Base-by-base conservation (phyloP, 2,329 filamentous ascomycete genomes). In the Gnomoniopsis sp. region DNA sequence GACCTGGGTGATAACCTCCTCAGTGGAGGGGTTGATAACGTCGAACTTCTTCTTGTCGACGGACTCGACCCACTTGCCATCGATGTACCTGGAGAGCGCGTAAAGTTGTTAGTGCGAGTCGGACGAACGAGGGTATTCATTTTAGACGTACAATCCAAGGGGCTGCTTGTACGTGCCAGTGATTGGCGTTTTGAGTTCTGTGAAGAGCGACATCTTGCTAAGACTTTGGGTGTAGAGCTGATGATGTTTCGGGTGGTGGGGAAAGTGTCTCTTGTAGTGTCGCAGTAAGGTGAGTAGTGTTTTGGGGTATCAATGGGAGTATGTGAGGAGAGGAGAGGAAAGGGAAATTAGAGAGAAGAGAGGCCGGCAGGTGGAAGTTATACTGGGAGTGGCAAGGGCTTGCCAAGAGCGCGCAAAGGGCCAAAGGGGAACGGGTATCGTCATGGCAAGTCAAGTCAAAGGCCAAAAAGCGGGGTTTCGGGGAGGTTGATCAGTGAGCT, bases 31-130 rank as follows among this genome's bases (percentile, higher is more conserved):
- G 84, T 96, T 96, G 82, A 95, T 88, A 74, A 92, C 89, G 77
- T 96, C 91, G 71, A 96, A 95, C 66, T 88, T 92, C 84, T 91
- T 88, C 79, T 92, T 92, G 68, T 96, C 90, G 64, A 89, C 87
- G 72, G 86, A 82, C 75, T 89, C 86, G 65, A 96, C 85, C 78
- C 88, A 97, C 77, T 97, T 89, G 75, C 93, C 93, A 84, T 95
- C 93, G 84, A 96, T 95, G 83, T 91, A 95, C 62, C 88, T 91
- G 69, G 11, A 21, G 19, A 48, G 34, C 14, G 38, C 15, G 62
- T 72, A 7, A 65, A 71, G 68, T 49, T 43, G 22, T 54, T 19
- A 23, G 22, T 41, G 49, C n/a, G 22, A 64, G 55, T 48, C 19
- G 38, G 58, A 49, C 33, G 44, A 47, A 11, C 7, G 23, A 2